phyloP scores from a whole-genome alignment of 768 basidiomycete genomes.

The Phlebiopsis flavidoalba region DNA sequence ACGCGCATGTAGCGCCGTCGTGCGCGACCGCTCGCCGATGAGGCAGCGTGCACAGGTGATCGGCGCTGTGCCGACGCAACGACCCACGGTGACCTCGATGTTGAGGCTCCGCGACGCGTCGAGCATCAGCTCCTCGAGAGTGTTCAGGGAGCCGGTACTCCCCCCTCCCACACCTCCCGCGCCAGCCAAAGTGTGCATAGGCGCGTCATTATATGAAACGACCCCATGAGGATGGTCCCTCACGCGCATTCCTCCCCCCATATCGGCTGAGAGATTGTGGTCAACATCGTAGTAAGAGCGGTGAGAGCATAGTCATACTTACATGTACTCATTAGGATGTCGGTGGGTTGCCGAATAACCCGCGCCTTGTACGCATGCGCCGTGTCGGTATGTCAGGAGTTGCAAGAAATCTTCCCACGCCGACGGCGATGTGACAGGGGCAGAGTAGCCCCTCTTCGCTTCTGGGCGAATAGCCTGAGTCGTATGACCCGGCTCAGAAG shows the following conservation, averaged over 20 bases:
- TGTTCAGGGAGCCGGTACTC: no score
- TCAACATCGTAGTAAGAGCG: neutral
- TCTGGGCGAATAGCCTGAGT: neutral
- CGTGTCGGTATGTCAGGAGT: neutral
- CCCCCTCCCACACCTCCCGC: no score
- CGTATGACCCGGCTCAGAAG: neutral
- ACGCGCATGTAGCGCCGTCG: neutral
- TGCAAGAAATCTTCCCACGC: neutral
- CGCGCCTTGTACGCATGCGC: neutral
- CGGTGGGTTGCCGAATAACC: no score
- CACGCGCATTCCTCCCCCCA: neutral
- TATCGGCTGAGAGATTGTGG: conserved; percentile 1
- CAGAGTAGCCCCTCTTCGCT: neutral
- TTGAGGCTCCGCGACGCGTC: neutral
- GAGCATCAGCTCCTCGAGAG: neutral
- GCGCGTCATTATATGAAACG: neutral
- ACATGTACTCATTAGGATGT: neutral
- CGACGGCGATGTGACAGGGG: neutral
- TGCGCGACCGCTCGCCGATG: neutral
- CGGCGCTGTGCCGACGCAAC: neutral
- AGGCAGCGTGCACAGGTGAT: neutral
- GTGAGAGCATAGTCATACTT: neutral
- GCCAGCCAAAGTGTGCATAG: neutral
- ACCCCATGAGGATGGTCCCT: conserved; percentile 1
- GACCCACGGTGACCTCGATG: conserved; percentile 1